Conservation (phyloP, 257 asterid genomes). For the Anisodus acutangulus region DNA sequence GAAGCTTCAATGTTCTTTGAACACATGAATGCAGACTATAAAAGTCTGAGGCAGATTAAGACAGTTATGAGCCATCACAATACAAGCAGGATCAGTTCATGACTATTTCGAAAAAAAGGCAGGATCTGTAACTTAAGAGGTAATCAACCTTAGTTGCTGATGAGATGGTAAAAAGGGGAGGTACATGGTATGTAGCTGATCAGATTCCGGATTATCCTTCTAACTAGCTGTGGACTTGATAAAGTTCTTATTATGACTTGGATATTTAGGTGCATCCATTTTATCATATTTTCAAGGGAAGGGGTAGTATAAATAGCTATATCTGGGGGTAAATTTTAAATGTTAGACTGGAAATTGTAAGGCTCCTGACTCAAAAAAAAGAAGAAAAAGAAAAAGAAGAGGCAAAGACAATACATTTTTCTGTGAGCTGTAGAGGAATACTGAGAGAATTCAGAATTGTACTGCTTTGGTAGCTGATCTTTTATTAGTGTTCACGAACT, state of each 20-base stretch:
- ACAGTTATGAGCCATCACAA: not conserved
- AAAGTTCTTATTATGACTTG: not conserved
- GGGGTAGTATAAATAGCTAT: conserved; percentile 4
- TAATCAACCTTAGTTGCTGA: not conserved
- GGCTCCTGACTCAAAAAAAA: conserved; percentile 2
- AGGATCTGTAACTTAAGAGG: not conserved
- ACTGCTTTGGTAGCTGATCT: conserved; percentile 17
- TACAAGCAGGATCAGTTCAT: conserved; percentile 13
- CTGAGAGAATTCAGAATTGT: not conserved
- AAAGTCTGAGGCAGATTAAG: conserved; percentile 12
- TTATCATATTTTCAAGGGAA: conserved; percentile 21
- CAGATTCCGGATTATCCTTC: conserved; percentile 17
- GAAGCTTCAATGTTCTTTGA: conserved; percentile 16
- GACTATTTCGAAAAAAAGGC: not conserved
- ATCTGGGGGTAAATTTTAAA: not conserved
- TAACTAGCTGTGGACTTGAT: not conserved
- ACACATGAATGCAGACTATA: not conserved
- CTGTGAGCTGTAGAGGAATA: not conserved
- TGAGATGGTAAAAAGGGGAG: not conserved
- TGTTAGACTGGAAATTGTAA: not conserved
- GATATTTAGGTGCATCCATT: conserved; percentile 21
- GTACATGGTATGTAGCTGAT: conserved; percentile 9
- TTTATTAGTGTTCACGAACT: not conserved
- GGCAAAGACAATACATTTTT: not conserved
- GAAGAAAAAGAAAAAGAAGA: not conserved